A percentile compares a stretch with the other conserved stretches of the same genome.
These are phyloP conservation scores for Leccinum sublutescens DNA, from an alignment of 768 basidiomycete species.

Conservation along the genomic window DNA sequence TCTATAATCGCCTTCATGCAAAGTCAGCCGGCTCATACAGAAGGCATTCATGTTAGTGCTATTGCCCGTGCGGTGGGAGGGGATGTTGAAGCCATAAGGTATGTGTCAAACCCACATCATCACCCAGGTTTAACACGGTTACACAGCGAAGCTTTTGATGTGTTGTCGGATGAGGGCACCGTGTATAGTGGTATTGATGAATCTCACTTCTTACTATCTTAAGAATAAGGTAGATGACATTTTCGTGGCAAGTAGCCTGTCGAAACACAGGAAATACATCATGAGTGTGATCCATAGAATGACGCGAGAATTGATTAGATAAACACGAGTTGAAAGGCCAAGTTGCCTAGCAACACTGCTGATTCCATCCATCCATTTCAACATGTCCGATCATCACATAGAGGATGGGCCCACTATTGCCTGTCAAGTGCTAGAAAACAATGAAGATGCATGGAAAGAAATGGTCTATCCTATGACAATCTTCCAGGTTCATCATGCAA, in stretches of 20 bases:
- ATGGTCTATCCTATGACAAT: constrained; percentile 52
- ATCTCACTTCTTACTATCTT: constrained; percentile 64
- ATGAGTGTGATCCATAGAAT: background rate
- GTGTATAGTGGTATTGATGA: constrained; percentile 83
- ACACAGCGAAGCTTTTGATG: constrained; percentile 67
- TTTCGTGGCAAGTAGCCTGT: background rate
- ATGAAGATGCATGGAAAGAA: background rate
- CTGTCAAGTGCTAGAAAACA: background rate
- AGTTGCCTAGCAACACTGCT: background rate
- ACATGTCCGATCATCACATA: constrained; percentile 11
- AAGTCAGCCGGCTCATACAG: constrained; percentile 42
- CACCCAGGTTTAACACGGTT: background rate
- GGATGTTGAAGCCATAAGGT: constrained; percentile 66
- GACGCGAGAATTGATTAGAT: background rate
- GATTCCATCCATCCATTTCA: background rate
- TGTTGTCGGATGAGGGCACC: constrained; percentile 75
- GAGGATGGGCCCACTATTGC: constrained; percentile 1
- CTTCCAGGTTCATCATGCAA: constrained; percentile 48
- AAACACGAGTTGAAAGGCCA: background rate
- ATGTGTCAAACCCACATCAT: constrained; percentile 8
- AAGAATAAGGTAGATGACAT: constrained; percentile 18
- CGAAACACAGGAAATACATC: background rate
- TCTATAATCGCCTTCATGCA: constrained; percentile 67
- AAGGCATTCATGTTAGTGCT: constrained; percentile 72
- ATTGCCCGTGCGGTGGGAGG: constrained; percentile 66